Percentiles rank a stretch among this genome's conserved stretches.
These are phyloP conservation scores for Fusarium caatingaense DNA, from an alignment of 2,329 filamentous ascomycete genomes.

Conservation along the genomic window DNA sequence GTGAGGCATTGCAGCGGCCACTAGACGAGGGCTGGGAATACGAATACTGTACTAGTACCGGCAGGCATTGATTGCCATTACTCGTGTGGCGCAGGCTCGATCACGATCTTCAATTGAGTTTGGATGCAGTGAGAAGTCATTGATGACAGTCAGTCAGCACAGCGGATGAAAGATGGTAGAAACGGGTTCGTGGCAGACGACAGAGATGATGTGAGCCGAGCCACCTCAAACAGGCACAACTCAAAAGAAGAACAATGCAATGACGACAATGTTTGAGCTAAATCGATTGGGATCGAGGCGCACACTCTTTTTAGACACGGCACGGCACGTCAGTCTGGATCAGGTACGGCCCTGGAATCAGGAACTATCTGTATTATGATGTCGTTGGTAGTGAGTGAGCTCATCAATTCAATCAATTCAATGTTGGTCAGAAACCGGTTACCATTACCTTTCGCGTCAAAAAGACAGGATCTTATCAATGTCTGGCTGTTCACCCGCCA, in stretches of 20 bases:
- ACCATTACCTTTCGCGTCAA: slow-evolving; percentile 6
- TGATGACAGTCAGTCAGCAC: slow-evolving; percentile 1
- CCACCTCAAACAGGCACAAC: slow-evolving; percentile 4
- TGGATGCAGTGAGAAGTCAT: slow-evolving; percentile 5
- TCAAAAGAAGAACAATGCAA: slow-evolving; percentile 12
- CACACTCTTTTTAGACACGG: slow-evolving; percentile 23
- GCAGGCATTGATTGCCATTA: slow-evolving; percentile 10
- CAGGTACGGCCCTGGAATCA: slow-evolving; percentile 6
- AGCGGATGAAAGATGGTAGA: slow-evolving; percentile 4
- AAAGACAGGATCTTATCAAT: slow-evolving; percentile 1
- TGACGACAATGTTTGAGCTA: slow-evolving; percentile 34
- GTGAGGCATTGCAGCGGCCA: slow-evolving; percentile 22
- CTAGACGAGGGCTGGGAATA: slow-evolving; percentile 25
- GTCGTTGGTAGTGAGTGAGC: background rate
- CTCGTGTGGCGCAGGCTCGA: slow-evolving; percentile 27
- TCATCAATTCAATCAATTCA: background rate
- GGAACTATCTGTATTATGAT: background rate
- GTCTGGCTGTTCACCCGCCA: background rate
- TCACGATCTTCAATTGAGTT: slow-evolving; percentile 20
- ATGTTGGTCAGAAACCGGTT: background rate
- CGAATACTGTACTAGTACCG: slow-evolving; percentile 6
- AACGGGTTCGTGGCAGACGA: slow-evolving; percentile 7
- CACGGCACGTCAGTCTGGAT: slow-evolving; percentile 26
- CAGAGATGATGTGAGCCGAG: slow-evolving; percentile 29
- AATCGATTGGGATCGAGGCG: slow-evolving; percentile 25